Evolutionary conservation across 1,139 yeast species (phyloP).

Genomic region (Taphrina betulina): DNA sequence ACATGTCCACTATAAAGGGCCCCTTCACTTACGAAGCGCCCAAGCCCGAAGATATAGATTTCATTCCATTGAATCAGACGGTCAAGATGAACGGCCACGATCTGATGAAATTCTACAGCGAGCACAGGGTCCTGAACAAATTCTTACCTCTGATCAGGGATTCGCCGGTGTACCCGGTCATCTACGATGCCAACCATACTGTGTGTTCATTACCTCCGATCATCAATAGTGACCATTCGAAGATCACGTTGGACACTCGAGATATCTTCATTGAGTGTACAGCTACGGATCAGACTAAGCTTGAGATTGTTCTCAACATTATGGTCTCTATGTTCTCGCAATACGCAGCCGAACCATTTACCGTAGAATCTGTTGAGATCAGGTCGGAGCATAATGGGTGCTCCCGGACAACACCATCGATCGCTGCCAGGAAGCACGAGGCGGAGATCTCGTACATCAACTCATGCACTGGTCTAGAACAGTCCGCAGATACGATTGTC

Average conservation of each 20-base stretch:
- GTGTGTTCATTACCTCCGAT: constrained; percentile 96
- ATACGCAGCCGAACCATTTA: constrained; percentile 67
- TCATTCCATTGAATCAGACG: constrained; percentile 82
- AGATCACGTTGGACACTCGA: constrained; percentile 77
- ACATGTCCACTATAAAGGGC: constrained; percentile 73
- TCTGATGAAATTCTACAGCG: constrained; percentile 82
- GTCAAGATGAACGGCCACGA: constrained; percentile 72
- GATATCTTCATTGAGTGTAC: constrained; percentile 92
- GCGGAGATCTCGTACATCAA: constrained; percentile 87
- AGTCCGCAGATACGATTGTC: constrained; percentile 66
- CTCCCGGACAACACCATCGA: constrained; percentile 72
- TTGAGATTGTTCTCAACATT: constrained; percentile 86
- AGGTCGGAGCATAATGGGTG: constrained; percentile 79
- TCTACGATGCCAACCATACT: constrained; percentile 70
- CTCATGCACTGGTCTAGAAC: constrained; percentile 80
- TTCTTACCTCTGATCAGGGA: constrained; percentile 84
- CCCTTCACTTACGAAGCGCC: constrained; percentile 89
- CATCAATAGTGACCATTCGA: constrained; percentile 88
- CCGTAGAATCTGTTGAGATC: constrained; percentile 81
- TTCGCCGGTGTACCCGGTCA: constrained; percentile 87
- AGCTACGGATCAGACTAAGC: constrained; percentile 91
- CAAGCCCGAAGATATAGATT: constrained; percentile 72
- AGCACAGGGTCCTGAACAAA: constrained; percentile 85
- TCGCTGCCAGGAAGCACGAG: constrained; percentile 63
- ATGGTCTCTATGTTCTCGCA: constrained; percentile 93